Evolutionary conservation across 352 stramenopile genomes (phyloP).

Genomic region (Pythium oligandrum): DNA sequence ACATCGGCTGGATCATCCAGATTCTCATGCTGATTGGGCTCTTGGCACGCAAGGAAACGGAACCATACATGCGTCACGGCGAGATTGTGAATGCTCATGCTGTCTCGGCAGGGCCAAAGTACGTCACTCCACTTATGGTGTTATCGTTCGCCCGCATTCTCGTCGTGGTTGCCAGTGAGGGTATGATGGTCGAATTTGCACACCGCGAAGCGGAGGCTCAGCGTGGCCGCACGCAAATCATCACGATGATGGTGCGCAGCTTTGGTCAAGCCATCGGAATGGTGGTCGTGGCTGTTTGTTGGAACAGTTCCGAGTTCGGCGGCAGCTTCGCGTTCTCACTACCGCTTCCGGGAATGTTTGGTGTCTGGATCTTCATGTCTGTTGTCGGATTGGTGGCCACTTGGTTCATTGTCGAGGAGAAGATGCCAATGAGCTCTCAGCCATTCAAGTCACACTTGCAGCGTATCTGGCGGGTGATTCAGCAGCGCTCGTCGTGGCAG

Average conservation of each 20-base stretch:
- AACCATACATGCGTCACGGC: not conserved
- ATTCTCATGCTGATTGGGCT: no score
- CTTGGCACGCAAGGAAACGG: not conserved
- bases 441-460: not conserved
- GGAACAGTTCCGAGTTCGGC: constrained; percentile 4
- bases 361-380: not conserved
- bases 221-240: constrained; percentile 15
- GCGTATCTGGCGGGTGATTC: constrained; percentile 1
- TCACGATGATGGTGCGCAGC: constrained; percentile 9
- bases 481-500: constrained; percentile 5
- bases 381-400: not conserved
- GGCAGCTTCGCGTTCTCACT: constrained; percentile 3
- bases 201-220: constrained; percentile 13
- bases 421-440: not conserved
- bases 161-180: constrained; percentile 13
- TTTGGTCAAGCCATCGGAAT: constrained; percentile 11
- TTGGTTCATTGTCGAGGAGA: not conserved
- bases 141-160: constrained; percentile 3
- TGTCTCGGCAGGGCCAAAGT: not conserved
- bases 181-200: constrained; percentile 22
- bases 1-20: constrained; percentile 9
- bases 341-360: not conserved
- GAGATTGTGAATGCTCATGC: not conserved
- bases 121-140: constrained; percentile 5
- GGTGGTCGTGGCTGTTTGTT: constrained; percentile 3